These are phyloP conservation scores for Torrubiellomyces zombiae DNA, from an alignment of 2,329 filamentous ascomycete species.

Conservation along the genomic window DNA sequence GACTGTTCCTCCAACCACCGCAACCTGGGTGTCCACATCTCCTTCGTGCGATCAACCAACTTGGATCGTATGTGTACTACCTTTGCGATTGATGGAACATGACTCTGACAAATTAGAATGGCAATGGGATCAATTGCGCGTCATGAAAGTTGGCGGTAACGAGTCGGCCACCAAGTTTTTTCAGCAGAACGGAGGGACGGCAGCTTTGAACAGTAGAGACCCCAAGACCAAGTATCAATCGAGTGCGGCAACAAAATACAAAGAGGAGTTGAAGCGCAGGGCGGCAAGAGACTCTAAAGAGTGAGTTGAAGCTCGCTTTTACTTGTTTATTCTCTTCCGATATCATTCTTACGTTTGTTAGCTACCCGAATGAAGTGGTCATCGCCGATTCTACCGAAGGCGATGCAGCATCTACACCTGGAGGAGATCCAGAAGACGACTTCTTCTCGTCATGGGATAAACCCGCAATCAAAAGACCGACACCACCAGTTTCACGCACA, in stretches of 20 bases:
- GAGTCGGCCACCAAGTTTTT: conserved; percentile 98
- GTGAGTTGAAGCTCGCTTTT: conserved; percentile 38
- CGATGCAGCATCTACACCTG: conserved; percentile 58
- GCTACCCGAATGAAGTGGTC: conserved; percentile 71
- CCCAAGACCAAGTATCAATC: conserved; percentile 94
- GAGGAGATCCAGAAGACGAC: conserved; percentile 75
- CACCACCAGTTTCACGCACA: conserved; percentile 80
- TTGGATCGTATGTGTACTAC: conserved; percentile 64
- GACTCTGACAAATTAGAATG: conserved; percentile 42
- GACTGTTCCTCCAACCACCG: conserved; percentile 96
- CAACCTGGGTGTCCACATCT: conserved; percentile 96
- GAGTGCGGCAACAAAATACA: conserved; percentile 88
- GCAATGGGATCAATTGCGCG: conserved; percentile 96
- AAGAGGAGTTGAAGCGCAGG: conserved; percentile 82
- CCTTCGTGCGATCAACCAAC: conserved; percentile 95
- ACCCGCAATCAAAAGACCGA: conserved; percentile 88
- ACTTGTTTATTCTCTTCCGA: too few relatives aligned
- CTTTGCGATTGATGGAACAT: background rate
- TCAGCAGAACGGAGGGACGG: conserved; percentile 86
- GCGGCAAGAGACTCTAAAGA: conserved; percentile 70
- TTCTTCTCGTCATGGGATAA: conserved; percentile 99
- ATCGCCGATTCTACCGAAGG: conserved; percentile 57
- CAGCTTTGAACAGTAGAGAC: conserved; percentile 90
- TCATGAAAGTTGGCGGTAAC: conserved; percentile 98
- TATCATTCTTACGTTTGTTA: conserved; percentile 22